phyloP scores from a whole-genome alignment of 1,139 yeast species.

The Yamadazyma conglobata region DNA sequence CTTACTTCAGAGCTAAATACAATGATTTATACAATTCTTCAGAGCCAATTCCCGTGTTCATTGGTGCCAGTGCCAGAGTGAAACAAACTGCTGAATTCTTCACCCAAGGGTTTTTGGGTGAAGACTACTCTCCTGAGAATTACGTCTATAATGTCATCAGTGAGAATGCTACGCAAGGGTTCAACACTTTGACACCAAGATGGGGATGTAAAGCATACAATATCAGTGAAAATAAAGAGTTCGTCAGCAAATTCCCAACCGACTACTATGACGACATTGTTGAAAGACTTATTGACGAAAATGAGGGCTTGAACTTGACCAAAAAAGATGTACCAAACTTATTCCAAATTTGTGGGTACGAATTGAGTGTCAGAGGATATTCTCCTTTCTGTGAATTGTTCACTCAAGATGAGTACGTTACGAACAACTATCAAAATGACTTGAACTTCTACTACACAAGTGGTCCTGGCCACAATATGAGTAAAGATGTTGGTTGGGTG shows the following conservation, averaged over 20 bases:
- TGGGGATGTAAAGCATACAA: conserved; percentile 22
- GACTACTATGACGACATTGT: conserved; percentile 37
- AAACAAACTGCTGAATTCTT: conserved; percentile 28
- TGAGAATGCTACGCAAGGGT: conserved; percentile 24
- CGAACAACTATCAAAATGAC: conserved; percentile 43
- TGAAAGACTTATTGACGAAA: conserved; percentile 34
- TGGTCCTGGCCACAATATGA: conserved; percentile 47
- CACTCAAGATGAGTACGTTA: conserved; percentile 46
- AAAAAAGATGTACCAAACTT: conserved; percentile 38
- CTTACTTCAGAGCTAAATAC: conserved; percentile 29
- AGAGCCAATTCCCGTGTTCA: conserved; percentile 26
- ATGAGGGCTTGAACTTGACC: conserved; percentile 40
- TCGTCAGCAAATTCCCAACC: conserved; percentile 16
- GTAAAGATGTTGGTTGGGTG: conserved; percentile 27
- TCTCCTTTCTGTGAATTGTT: conserved; percentile 52
- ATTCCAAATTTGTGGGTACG: conserved; percentile 51
- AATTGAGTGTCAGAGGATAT: conserved; percentile 46
- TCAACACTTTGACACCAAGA: conserved; percentile 29
- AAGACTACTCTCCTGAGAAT: conserved; percentile 16
- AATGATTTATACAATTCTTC: conserved; percentile 20
- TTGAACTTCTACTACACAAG: conserved; percentile 43
- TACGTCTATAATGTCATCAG: conserved; percentile 20
- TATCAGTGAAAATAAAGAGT: conserved; percentile 10
- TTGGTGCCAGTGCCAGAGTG: conserved; percentile 31
- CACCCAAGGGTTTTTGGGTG: conserved; percentile 28